Evolutionary conservation across 768 basidiomycete genomes (phyloP).

Genomic region (Suillus cothurnatus): DNA sequence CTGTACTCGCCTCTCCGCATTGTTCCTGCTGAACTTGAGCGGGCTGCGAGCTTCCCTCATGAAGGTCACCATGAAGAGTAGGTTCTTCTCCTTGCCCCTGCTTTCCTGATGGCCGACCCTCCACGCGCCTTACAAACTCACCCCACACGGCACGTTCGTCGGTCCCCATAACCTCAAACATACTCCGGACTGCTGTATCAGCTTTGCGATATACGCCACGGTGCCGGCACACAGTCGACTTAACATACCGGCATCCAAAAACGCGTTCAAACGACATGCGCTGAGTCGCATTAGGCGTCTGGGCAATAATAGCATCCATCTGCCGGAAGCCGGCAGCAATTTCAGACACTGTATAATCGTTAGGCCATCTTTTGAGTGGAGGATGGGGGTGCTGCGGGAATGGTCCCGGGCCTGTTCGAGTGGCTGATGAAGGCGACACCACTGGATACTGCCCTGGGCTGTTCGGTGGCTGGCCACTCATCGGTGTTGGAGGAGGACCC

Average conservation of each 20-base stretch:
- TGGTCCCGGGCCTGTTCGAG: slow-evolving; percentile 20
- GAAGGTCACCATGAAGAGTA: slow-evolving; percentile 19
- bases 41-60: slow-evolving; percentile 5
- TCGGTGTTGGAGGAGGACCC: slow-evolving; percentile 17
- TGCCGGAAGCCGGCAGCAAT: slow-evolving; percentile 60
- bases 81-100: slow-evolving; percentile 25
- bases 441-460: slow-evolving; percentile 18
- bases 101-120: slow-evolving; percentile 46
- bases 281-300: slow-evolving; percentile 53
- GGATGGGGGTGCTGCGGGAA: slow-evolving; percentile 61
- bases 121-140: slow-evolving; percentile 65
- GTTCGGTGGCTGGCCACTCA: slow-evolving; percentile 23
- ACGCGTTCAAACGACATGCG: slow-evolving; percentile 69
- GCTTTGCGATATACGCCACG: slow-evolving; percentile 70
- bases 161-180: slow-evolving; percentile 57
- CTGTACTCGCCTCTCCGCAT: slow-evolving; percentile 16
- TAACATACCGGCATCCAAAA: slow-evolving; percentile 71
- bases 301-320: slow-evolving; percentile 41
- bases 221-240: slow-evolving; percentile 73
- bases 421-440: slow-evolving; percentile 19
- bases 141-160: slow-evolving; percentile 66
- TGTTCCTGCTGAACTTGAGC: slow-evolving; percentile 19
- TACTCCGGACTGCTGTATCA: slow-evolving; percentile 43
- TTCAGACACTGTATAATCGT: slow-evolving; percentile 72
- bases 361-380: slow-evolving; percentile 74